Evolutionary conservation across 345 rosid genomes (phyloP), one percentile per base, ranked within the genome.

Genomic region (Eucalyptus cloeziana): DNA sequence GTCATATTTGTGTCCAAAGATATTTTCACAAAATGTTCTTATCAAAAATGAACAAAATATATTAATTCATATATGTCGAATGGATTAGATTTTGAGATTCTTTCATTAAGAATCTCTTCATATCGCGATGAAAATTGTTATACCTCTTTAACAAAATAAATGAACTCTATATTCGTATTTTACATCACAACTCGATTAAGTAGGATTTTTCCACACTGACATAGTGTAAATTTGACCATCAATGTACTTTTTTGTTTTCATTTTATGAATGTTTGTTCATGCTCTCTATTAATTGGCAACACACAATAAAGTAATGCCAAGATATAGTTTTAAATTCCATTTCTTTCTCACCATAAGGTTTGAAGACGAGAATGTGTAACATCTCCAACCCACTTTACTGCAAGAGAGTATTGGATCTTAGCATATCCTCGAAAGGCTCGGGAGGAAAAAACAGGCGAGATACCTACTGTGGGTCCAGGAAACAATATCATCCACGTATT

Each of bases 381-480:
- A 37, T 40, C 27, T 64, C 37, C 40, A 64, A 62, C 37, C 13
- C 62, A 56, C 30, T 25, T 56, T 24, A 25, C 30, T 56, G 6
- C 13, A 24, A 56, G 13, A 56, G 62, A 56, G 30, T 56, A 24
- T 52, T 52, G 58, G 58, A 21, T 52, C 58, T 8, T 3, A 21
- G 5, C 10, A 52, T 0, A 19, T 52, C 10, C 56, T 52, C 19
- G 19, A 52, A 21, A 52, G 8, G 56, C 3, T 52, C 56, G 3
- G 19, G 8, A 4, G 58, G 58, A 52, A 52, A 7, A 52, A 52
- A 52, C 10, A 19, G 0, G 25, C 5, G 2, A 52, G 25, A 52
- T 52, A 52, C 21, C 5, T 4, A 52, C 0, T 52, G 0, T 52
- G 4, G 5, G 4, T n/a, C 10, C 2, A 52, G 0, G 25, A 52